Percentiles rank a stretch among this genome's conserved stretches.
These are phyloP conservation scores for Ambrosia artemisiifolia DNA, from an alignment of 129 eudicot species.

Conservation along the genomic window DNA sequence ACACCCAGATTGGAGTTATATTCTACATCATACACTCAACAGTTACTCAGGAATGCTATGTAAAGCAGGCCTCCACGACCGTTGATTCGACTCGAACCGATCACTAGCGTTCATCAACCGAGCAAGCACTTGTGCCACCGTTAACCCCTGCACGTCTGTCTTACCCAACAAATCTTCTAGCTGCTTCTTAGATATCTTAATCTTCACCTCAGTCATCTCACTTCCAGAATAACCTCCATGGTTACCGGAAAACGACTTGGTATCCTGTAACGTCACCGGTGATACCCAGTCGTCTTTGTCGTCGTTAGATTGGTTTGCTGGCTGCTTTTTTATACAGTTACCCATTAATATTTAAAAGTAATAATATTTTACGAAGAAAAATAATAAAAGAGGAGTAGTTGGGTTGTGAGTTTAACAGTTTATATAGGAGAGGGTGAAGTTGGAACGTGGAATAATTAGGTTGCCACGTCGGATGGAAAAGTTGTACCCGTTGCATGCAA, in stretches of 20 bases:
- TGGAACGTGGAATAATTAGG: neutral
- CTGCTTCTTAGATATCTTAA: slow-evolving; percentile 55
- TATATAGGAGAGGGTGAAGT: slow-evolving; percentile 21
- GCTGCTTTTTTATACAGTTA: slow-evolving; percentile 42
- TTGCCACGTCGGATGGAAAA: slow-evolving; percentile 17
- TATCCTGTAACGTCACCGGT: neutral
- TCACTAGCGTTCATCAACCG: slow-evolving; percentile 35
- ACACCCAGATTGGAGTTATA: neutral
- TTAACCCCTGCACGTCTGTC: slow-evolving; percentile 35
- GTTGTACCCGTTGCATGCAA: slow-evolving; percentile 19
- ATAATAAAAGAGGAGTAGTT: slow-evolving; percentile 10
- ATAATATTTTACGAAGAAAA: neutral
- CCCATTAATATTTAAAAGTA: slow-evolving; percentile 46
- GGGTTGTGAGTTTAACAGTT: slow-evolving; percentile 9
- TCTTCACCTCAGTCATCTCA: slow-evolving; percentile 36
- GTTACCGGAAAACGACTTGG: neutral
- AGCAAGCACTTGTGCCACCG: slow-evolving; percentile 35
- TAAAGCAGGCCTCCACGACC: slow-evolving; percentile 54
- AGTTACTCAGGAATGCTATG: slow-evolving; percentile 44
- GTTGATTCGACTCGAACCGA: slow-evolving; percentile 27
- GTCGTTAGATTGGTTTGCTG: slow-evolving; percentile 17
- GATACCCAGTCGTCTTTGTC: slow-evolving; percentile 27
- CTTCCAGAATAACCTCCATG: neutral
- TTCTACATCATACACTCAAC: neutral
- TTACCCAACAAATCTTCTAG: slow-evolving; percentile 41